Evolutionary conservation across 2,329 filamentous ascomycete genomes (phyloP), one percentile per base, ranked within the genome.

Genomic region (Fusarium sublunatum): DNA sequence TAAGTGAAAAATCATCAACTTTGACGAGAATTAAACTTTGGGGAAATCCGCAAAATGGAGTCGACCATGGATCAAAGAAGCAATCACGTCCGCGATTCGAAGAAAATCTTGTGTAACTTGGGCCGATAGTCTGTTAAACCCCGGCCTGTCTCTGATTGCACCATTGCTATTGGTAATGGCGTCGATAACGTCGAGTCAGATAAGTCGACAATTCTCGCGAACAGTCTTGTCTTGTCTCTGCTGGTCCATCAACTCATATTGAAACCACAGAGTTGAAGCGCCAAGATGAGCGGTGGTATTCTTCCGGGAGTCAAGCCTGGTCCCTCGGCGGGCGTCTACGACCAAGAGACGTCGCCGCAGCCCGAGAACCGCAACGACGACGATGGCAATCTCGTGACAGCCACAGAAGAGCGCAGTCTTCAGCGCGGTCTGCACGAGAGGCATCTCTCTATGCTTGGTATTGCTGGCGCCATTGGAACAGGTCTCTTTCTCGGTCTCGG

Each of bases 401-500:
- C 45, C 10, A 59, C 59, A 3, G 69, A 72, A 43, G 53, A 70
- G 47, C 53, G 50, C n/a, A 61, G 49, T 19, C 66, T 72, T 2
- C 60, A 68, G 42, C 69, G 69, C 47, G 70, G 70, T 13, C 55
- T 72, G 11, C 56, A 58, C 3, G 70, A 72, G 58, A 66, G 68
- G 12, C 68, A 83, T 59, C 78, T 85, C 54, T 82, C 84, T 65
- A 74, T 84, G 47, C 82, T 84, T 58, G 82, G 81, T 54, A 79
- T 84, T 60, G 82, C 82, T 7, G 82, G 82, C 7, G 81, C 82
- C 32, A 83, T 85, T 61, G 81, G 81, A 26, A 83, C 81, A 0
- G 68, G 68, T 7, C 53, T 70, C 15, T 70, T 70, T 26, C 65
- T 70, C 12, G 68, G 68, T 13, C 61, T 70, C 46, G 84, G 85